Percentiles rank a stretch among this genome's conserved stretches.
These are phyloP conservation scores for Stephania yunnanensis DNA, from an alignment of 164 flowering plant genomes.

Conservation along the genomic window DNA sequence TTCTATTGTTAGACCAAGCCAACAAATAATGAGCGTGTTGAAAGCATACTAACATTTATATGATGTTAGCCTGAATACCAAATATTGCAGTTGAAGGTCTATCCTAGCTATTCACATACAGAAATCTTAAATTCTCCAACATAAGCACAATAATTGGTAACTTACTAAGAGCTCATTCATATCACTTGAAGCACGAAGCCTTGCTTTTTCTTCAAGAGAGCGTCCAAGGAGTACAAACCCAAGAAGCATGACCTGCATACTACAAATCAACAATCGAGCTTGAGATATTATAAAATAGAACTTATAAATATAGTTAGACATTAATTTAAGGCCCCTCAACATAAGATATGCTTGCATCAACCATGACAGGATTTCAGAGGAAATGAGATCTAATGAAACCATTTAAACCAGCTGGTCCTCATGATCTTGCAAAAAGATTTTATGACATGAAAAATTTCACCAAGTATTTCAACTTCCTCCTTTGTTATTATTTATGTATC, in stretches of 20 bases:
- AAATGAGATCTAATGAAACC: too few relatives aligned
- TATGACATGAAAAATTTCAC: too few relatives aligned
- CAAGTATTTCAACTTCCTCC: too few relatives aligned
- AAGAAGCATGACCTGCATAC: constrained; percentile 99
- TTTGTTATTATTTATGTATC: too few relatives aligned
- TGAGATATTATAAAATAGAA: constrained; percentile 21
- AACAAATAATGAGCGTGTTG: neutral
- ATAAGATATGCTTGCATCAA: too few relatives aligned
- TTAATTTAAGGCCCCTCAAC: too few relatives aligned
- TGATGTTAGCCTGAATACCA: neutral
- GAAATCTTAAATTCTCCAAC: neutral
- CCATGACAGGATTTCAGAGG: too few relatives aligned
- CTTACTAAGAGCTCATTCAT: constrained; percentile 96
- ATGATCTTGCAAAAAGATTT: too few relatives aligned
- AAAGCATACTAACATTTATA: neutral
- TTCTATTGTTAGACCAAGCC: neutral
- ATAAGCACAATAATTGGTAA: constrained; percentile 9
- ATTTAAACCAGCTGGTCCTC: too few relatives aligned
- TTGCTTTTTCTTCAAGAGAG: constrained; percentile 85
- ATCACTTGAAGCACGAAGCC: constrained; percentile 86
- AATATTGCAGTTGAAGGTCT: neutral
- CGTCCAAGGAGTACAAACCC: constrained; percentile 97
- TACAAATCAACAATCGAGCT: constrained; percentile 37
- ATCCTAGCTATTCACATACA: neutral
- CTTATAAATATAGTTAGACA: neutral